Evolutionary conservation across 1,284 basidiomycete species (phyloP).

Genomic region (Microbotryum scabiosae): DNA sequence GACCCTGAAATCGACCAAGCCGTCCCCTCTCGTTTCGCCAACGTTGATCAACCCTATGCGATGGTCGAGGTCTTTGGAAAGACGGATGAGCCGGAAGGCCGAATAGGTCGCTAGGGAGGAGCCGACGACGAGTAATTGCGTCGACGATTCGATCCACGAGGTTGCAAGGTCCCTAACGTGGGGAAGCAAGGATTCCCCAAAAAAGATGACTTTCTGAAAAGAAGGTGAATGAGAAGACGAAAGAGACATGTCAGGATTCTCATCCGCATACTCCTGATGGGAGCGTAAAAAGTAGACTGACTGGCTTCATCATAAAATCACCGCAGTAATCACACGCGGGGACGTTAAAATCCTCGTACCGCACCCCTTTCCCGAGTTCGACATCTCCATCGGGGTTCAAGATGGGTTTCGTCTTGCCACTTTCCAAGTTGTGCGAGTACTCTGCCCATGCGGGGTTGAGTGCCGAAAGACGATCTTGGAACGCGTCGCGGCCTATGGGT

Average conservation of each 20-base stretch:
- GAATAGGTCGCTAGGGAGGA: conserved; percentile 87
- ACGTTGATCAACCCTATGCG: conserved; percentile 71
- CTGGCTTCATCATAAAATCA: conserved; percentile 21
- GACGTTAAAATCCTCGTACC: conserved; percentile 29
- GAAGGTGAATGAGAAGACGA: not conserved
- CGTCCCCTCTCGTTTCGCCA: conserved; percentile 76
- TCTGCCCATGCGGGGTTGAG: conserved; percentile 72
- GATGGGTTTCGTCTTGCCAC: conserved; percentile 50
- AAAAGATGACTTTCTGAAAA: conserved; percentile 23
- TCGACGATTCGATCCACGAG: conserved; percentile 49
- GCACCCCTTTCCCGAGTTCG: conserved; percentile 20
- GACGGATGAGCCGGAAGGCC: conserved; percentile 75
- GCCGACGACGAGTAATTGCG: conserved; percentile 67
- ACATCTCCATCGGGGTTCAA: conserved; percentile 92
- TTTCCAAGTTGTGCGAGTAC: conserved; percentile 59
- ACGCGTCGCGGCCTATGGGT: conserved; percentile 61
- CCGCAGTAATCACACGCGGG: conserved; percentile 24
- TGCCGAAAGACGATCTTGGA: conserved; percentile 62
- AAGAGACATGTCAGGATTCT: not conserved
- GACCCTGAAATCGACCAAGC: conserved; percentile 41
- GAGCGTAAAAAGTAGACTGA: not conserved
- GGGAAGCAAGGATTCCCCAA: conserved; percentile 30
- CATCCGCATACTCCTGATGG: not conserved
- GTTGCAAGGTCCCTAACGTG: conserved; percentile 19
- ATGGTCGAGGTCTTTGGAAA: conserved; percentile 63